These are phyloP conservation scores for Sporisorium sorghi DNA, from an alignment of 1,284 basidiomycete genomes.

Conservation along the genomic window DNA sequence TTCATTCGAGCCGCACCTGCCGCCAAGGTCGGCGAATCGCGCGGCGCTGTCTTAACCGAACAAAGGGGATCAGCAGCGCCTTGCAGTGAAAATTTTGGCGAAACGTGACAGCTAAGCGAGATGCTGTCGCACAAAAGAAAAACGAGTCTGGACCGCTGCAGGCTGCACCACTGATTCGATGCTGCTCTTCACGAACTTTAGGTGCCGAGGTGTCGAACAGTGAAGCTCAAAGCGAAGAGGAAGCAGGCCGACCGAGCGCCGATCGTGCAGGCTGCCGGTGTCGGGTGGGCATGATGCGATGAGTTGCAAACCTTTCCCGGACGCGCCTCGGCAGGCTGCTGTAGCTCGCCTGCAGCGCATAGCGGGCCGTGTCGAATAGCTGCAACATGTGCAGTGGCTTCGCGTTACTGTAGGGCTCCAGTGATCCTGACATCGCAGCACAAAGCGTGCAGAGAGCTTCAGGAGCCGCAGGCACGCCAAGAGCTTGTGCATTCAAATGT, in stretches of 20 bases:
- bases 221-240: neutral
- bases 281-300: too few species aligned
- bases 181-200: neutral
- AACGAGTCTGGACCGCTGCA: conserved; percentile 7
- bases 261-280: conserved; percentile 1
- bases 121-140: neutral
- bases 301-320: too few species aligned
- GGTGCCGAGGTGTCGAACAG: neutral
- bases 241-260: neutral
- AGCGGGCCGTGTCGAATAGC: too few species aligned
- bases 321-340: too few species aligned
- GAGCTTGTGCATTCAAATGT: neutral
- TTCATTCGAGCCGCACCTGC: too few species aligned
- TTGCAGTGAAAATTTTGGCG: neutral
- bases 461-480: neutral
- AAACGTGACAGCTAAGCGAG: conserved; percentile 21
- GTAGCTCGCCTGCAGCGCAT: too few species aligned
- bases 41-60: too few species aligned
- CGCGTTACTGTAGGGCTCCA: too few species aligned
- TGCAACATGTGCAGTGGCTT: too few species aligned
- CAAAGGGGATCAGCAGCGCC: too few species aligned
- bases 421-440: too few species aligned
- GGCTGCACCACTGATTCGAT: neutral
- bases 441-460: neutral
- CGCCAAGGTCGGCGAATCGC: too few species aligned